Base-by-base conservation (phyloP, 345 rosid species). In the Populus ilicifolia region DNA sequence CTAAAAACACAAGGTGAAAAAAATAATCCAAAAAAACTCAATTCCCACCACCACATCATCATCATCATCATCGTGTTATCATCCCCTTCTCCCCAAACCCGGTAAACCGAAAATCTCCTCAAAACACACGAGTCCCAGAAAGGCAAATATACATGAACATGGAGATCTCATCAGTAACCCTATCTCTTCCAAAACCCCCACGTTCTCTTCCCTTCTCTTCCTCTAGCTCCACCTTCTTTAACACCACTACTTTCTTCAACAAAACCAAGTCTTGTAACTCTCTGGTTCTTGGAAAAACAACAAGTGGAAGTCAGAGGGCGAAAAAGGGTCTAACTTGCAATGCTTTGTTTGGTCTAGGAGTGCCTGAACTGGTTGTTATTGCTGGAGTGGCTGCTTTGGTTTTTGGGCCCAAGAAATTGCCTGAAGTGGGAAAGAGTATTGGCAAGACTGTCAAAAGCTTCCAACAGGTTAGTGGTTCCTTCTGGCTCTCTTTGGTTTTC, bases 361-460 rank as follows among this genome's bases (percentile, higher is more conserved):
- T 95, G 38, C 98, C 98, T 44, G 99, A 95, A 83, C 90, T 95
- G 35, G 98, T 89, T 65, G 99, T 95, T 75, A 95, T 95, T 82
- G 99, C 92, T 75, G 99, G 98, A 18, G 97, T 95, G 56, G 91
- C 92, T 83, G 94, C 98, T 50, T 77, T 95, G 73, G 89, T 95
- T 75, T 95, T 95, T 79, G 99, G 99, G 69, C 99, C 99, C 77
- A 95, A 93, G 86, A 85, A 95, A 71, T 86, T 95, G 86, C 99
- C 99, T 56, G 97, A 95, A 88, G 92, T 95, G 10, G 98, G 99
- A 44, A 95, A 70, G 84, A 92, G 92, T 80, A 90, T 95, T 81
- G 99, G 99, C 20, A 95, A 95, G 77, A 95, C 99, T 33, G 91
- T 95, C 83, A 95, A 88, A 79, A 92, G 99, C 83, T 95, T 95